Evolutionary conservation across 805 yeast genomes (phyloP), one percentile per base, ranked within the genome.

Genomic region (Cyberlindnera veronae): DNA sequence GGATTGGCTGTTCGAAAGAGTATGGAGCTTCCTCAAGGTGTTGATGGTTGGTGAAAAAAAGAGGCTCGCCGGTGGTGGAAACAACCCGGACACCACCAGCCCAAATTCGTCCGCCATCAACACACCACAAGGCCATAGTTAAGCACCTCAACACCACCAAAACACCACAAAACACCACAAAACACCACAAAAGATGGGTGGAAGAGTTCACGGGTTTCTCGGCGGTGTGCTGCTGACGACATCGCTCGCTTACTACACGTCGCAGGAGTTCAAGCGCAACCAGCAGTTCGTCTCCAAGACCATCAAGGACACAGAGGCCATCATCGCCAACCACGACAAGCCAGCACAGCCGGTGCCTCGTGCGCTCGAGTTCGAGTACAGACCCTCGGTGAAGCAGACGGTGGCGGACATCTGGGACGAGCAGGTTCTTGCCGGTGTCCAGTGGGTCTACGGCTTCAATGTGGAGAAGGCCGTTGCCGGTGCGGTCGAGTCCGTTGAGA

Each of bases 381-480:
- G 67, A 42, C 64, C 71, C 21, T 70, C 84, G 22, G 61, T 67
- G 23, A 54, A 54, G 9, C 89, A 86, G 59, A 81, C 89, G 0
- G 67, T 75, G 45, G 83, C 80, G 49, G 95, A 85, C 54, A 69
- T 84, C 30, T 85, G 95, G 95, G 81, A 85, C 55, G 79, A 76
- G 32, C 90, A 84, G 57, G 72, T 85, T 39, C 70, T 82, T 42
- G 68, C 66, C 32, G 72, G 74, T 43, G 85, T 80, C 17, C 77
- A 78, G 49, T 81, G 84, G 76, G 50, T 83, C 12, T 83, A 82
- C 53, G 54, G 71, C 34, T 66, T 76, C 46, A 69, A 71, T 57
- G 63, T 77, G 72, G 66, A 73, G 60, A 62, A 64, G 41, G 51
- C 34, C 15, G 35, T 47, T 7, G 34, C 48, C 5, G 35, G 34